These are phyloP conservation scores for Phaeophleospora eucalypticola DNA, from an alignment of 2,329 filamentous ascomycete species.

Conservation along the genomic window DNA sequence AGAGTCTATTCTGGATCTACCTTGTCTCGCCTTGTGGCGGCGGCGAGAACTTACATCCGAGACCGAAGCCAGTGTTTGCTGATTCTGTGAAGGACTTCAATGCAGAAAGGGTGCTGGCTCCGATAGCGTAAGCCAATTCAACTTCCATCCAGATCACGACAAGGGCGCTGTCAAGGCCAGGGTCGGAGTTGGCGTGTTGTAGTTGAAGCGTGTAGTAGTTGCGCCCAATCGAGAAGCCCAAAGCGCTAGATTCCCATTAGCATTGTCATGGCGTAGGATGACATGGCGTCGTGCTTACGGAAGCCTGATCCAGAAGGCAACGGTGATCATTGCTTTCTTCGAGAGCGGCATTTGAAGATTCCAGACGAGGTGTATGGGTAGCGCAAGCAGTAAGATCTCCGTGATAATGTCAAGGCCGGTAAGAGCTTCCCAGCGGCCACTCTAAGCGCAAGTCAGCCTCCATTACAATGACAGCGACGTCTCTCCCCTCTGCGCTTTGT, in stretches of 20 bases:
- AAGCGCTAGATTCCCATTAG: conserved; percentile 24
- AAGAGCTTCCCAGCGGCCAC: conserved; percentile 35
- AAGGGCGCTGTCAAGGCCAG: conserved; percentile 31
- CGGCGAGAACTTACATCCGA: conserved; percentile 17
- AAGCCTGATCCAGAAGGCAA: conserved; percentile 37
- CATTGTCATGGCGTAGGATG: neutral
- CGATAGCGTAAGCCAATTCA: conserved; percentile 40
- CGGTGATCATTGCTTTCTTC: conserved; percentile 34
- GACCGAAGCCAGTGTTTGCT: conserved; percentile 40
- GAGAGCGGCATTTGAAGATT: conserved; percentile 34
- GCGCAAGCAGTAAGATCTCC: conserved; percentile 30
- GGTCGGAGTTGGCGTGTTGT: conserved; percentile 25
- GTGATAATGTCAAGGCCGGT: conserved; percentile 39
- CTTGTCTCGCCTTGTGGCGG: neutral
- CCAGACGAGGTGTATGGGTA: conserved; percentile 36
- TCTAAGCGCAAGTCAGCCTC: conserved; percentile 17
- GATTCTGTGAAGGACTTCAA: conserved; percentile 40
- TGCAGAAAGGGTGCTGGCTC: conserved; percentile 40
- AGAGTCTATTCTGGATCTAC: neutral
- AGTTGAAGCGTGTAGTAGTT: conserved; percentile 33
- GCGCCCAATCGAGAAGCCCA: conserved; percentile 34
- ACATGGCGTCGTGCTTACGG: conserved; percentile 25
- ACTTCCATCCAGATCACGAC: conserved; percentile 36
- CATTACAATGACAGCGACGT: neutral
- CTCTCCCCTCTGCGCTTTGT: too few relatives aligned